Percentiles rank a stretch among this genome's conserved stretches.
Evolutionary conservation across 192 early-diverging fungal species (phyloP).

Genomic region (Linnemannia elongata): DNA sequence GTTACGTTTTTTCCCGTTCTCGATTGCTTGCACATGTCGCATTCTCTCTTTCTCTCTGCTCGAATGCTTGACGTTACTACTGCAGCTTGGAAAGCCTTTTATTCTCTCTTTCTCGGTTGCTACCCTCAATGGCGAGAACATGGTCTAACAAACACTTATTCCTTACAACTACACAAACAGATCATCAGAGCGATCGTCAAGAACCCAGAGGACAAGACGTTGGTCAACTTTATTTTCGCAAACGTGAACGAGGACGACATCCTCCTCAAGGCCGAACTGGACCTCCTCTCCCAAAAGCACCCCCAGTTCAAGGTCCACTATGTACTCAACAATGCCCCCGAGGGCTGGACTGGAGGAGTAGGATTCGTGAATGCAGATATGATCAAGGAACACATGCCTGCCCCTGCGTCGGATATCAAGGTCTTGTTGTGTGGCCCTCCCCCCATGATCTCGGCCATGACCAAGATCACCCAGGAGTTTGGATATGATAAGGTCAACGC

Average conservation of each 20-base stretch:
- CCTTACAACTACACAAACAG: constrained; percentile 32
- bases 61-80: too few relatives aligned
- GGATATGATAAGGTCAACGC: constrained; percentile 84
- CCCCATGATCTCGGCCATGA: constrained; percentile 91
- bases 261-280: constrained; percentile 85
- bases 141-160: neutral
- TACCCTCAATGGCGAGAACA: neutral
- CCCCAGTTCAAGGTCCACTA: constrained; percentile 86
- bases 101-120: neutral
- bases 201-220: constrained; percentile 91
- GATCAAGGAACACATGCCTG: constrained; percentile 78
- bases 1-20: neutral
- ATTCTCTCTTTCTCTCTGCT: neutral
- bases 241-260: constrained; percentile 94
- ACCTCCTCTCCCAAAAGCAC: constrained; percentile 76
- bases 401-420: constrained; percentile 84
- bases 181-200: constrained; percentile 88
- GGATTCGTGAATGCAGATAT: constrained; percentile 92
- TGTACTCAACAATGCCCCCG: constrained; percentile 85
- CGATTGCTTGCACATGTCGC: neutral
- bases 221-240: constrained; percentile 88
- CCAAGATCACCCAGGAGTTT: constrained; percentile 73
- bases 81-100: too few relatives aligned
- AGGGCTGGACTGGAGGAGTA: constrained; percentile 83
- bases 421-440: constrained; percentile 92